Conservation (phyloP, 2,329 filamentous ascomycete genomes). For the Spiromastix sp. region DNA sequence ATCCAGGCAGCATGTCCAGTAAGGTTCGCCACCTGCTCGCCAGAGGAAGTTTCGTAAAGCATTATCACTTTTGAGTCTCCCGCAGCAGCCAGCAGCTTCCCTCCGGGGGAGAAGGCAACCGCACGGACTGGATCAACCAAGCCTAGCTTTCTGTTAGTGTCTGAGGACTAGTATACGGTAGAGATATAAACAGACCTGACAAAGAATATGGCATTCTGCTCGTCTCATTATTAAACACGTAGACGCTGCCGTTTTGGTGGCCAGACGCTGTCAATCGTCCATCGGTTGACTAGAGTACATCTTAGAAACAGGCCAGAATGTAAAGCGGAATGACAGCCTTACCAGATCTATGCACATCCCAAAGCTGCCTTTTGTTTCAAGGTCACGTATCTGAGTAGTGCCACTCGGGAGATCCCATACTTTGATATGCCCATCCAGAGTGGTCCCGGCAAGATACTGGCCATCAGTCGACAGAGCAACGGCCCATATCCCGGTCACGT, state of each 20-base stretch:
- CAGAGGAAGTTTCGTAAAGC: conserved; percentile 83
- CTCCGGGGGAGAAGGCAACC: conserved; percentile 78
- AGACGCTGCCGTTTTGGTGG: conserved; percentile 83
- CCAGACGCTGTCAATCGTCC: conserved; percentile 82
- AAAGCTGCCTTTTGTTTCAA: conserved; percentile 89
- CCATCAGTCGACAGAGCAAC: conserved; percentile 77
- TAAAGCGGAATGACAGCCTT: conserved; percentile 6
- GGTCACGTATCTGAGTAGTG: conserved; percentile 60
- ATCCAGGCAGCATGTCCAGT: conserved; percentile 77
- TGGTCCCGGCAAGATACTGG: conserved; percentile 73
- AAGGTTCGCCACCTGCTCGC: conserved; percentile 83
- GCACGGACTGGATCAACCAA: conserved; percentile 78
- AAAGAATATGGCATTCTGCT: conserved; percentile 78
- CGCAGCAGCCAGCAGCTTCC: conserved; percentile 74
- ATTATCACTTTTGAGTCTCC: conserved; percentile 84
- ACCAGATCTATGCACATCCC: conserved; percentile 77
- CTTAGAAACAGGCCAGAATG: conserved; percentile 9
- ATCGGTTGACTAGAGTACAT: conserved; percentile 50
- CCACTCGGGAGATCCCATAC: conserved; percentile 64
- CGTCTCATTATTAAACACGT: conserved; percentile 90
- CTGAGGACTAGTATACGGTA: too few species aligned
- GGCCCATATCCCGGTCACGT: conserved; percentile 72
- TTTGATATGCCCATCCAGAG: conserved; percentile 76
- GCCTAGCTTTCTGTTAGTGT: too few species aligned
- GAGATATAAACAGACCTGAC: conserved; percentile 57